Evolutionary conservation across 2,329 filamentous ascomycete genomes (phyloP).

Genomic region (Tolypocladium inflatum): DNA sequence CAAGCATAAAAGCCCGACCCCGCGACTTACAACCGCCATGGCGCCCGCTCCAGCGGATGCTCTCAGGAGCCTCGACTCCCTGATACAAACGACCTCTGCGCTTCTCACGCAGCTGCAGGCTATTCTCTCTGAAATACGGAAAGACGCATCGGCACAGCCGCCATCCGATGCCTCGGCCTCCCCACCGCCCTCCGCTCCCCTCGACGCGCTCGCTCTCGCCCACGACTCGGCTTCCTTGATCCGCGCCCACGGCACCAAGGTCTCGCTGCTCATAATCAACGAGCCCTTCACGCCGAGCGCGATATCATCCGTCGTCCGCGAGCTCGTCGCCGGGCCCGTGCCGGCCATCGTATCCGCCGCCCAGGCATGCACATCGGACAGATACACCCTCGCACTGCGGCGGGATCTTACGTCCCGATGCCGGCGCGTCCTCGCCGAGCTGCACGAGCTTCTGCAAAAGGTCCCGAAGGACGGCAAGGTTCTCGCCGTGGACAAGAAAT

Average conservation of each 20-base stretch:
- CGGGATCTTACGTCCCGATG: conserved; percentile 53
- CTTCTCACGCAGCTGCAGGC: conserved; percentile 34
- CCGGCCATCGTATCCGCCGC: conserved; percentile 65
- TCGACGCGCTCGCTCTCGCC: conserved; percentile 58
- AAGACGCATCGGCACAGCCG: conserved; percentile 9
- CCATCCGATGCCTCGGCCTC: background rate
- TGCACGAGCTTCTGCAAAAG: conserved; percentile 48
- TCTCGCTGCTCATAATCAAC: conserved; percentile 79
- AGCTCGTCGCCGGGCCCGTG: conserved; percentile 64
- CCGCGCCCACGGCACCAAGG: conserved; percentile 75
- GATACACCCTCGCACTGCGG: conserved; percentile 55
- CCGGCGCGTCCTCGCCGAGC: conserved; percentile 51
- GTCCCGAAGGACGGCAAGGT: conserved; percentile 51
- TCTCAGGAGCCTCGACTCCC: conserved; percentile 26
- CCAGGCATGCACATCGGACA: conserved; percentile 50
- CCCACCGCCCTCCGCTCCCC: conserved; percentile 9
- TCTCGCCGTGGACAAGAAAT: conserved; percentile 19
- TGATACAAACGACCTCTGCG: conserved; percentile 25
- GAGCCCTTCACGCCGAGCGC: conserved; percentile 78
- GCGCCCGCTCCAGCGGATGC: conserved; percentile 13
- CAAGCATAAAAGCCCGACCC: no score
- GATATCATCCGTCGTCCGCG: conserved; percentile 57
- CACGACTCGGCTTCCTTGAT: conserved; percentile 64
- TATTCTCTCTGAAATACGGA: conserved; percentile 29
- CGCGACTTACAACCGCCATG: conserved; percentile 8